Evolutionary conservation across 352 stramenopile genomes (phyloP).

Genomic region (Phytophthora pini): DNA sequence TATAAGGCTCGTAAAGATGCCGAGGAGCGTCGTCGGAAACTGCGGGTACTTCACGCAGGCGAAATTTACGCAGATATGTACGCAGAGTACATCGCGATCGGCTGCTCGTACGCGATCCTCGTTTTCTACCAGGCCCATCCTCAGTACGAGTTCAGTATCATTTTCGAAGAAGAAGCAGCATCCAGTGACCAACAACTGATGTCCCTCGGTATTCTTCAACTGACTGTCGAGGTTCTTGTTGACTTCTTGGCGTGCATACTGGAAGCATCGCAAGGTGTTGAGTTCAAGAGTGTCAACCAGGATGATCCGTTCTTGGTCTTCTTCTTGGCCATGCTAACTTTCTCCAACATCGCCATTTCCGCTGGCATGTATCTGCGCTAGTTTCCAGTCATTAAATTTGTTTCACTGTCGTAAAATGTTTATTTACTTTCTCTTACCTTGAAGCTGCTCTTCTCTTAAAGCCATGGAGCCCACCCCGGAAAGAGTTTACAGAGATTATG

Average conservation of each 20-base stretch:
- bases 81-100: slow-evolving; percentile 53
- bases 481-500: slow-evolving; percentile 97
- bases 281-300: slow-evolving; percentile 20
- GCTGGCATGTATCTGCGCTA: slow-evolving; percentile 23
- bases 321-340: slow-evolving; percentile 37
- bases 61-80: slow-evolving; percentile 54
- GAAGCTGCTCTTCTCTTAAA: slow-evolving; percentile 47
- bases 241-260: slow-evolving; percentile 32
- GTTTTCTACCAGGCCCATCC: slow-evolving; percentile 41
- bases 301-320: slow-evolving; percentile 43
- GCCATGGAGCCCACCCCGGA: slow-evolving; percentile 96
- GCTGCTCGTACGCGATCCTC: slow-evolving; percentile 44
- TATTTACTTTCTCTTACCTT: too few relatives aligned
- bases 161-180: background rate
- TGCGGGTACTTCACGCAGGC: slow-evolving; percentile 22
- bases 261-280: slow-evolving; percentile 25
- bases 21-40: slow-evolving; percentile 11
- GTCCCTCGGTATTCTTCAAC: slow-evolving; percentile 18
- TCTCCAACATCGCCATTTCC: slow-evolving; percentile 27
- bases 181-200: background rate
- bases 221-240: slow-evolving; percentile 27
- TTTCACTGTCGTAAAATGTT: too few relatives aligned
- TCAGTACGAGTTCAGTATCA: slow-evolving; percentile 25
- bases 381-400: background rate
- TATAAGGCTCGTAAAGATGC: slow-evolving; percentile 8